Evolutionary conservation across 202 grass and related monocot species (phyloP).

Genomic region (Bolboschoenoplectus hybrid): DNA sequence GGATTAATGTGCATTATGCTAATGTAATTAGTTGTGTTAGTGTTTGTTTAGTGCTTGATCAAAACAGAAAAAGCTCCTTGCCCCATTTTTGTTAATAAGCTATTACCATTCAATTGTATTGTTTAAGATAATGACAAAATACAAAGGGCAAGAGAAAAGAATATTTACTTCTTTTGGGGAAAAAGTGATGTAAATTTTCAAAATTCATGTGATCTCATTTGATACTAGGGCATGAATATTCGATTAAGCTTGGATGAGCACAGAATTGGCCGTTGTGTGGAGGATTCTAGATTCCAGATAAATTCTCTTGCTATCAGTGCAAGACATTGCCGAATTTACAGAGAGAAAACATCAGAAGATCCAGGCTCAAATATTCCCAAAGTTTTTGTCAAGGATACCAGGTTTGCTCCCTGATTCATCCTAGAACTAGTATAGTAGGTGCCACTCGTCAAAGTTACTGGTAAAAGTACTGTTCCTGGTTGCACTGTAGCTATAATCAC

Average conservation of each 20-base stretch:
- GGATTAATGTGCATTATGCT: background rate
- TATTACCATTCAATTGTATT: background rate
- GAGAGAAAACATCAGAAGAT: constrained; percentile 55
- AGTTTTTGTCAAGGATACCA: constrained; percentile 80
- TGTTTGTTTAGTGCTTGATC: background rate
- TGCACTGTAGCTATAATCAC: background rate
- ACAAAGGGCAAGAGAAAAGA: background rate
- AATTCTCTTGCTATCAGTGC: constrained; percentile 45
- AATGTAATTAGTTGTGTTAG: background rate
- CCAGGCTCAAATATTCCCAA: constrained; percentile 35
- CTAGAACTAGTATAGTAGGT: constrained; percentile 30
- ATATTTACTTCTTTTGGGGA: background rate
- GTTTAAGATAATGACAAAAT: background rate
- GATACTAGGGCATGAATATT: constrained; percentile 74
- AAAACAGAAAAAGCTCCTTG: background rate
- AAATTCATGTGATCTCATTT: background rate
- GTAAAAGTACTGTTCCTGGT: background rate
- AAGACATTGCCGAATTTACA: constrained; percentile 83
- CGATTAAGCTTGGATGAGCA: constrained; percentile 74
- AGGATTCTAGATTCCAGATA: constrained; percentile 65
- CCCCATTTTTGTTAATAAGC: background rate
- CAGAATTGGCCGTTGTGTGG: constrained; percentile 54
- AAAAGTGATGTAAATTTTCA: background rate
- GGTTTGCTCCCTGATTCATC: constrained; percentile 50
- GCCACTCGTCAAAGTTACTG: background rate